Base-by-base conservation (phyloP, 2,329 filamentous ascomycete genomes). In the Cladophialophora chaetospira region DNA sequence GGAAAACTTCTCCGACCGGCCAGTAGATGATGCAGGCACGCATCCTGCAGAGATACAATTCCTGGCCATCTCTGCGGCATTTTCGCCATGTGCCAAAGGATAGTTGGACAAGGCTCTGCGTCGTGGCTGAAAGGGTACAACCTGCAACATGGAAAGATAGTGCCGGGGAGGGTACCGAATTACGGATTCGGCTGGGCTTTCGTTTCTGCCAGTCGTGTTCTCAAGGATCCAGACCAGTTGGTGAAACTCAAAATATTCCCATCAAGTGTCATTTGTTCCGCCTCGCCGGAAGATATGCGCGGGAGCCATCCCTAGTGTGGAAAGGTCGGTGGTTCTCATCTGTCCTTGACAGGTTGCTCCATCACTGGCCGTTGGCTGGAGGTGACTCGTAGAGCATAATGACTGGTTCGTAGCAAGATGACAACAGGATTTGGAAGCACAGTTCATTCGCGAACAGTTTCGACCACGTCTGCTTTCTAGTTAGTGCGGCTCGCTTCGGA, bases 401-500 rank as follows among this genome's bases (percentile, higher is more conserved):
- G 36, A 54, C 36, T 54, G 42, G 42, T 19, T 28, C 28, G 17
- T 15, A n/a, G 9, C 15, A 40, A 5, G 31, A 53, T 53, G 42
- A 46, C 42, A 53, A 36, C 35, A n/a, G 29, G 42, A 46, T 53
- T 46, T 53, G 29, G 31, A 38, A 53, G 51, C 51, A 47, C 21
- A 52, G 4, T 28, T 6, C 28, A 42, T 43, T 42, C 48, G 17
- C 25, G 48, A 35, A 35, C 11, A n/a, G 17, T 13, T 28, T 19
- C 42, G 3, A 9, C 8, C 19, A 6, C 31, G 8, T 15, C 29
- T 31, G 13, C 23, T 5, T 54, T 33, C 17, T 21, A 53, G 35
- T 35, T 43, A 54, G 51, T 31, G 21, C 51, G 33, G 42, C 51
- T 54, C 51, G 43, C 51, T 47, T 46, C 43, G 51, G 38, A 53